These are phyloP conservation scores for Xylariaceae sp. DNA, from an alignment of 2,329 filamentous ascomycete genomes.

Conservation along the genomic window DNA sequence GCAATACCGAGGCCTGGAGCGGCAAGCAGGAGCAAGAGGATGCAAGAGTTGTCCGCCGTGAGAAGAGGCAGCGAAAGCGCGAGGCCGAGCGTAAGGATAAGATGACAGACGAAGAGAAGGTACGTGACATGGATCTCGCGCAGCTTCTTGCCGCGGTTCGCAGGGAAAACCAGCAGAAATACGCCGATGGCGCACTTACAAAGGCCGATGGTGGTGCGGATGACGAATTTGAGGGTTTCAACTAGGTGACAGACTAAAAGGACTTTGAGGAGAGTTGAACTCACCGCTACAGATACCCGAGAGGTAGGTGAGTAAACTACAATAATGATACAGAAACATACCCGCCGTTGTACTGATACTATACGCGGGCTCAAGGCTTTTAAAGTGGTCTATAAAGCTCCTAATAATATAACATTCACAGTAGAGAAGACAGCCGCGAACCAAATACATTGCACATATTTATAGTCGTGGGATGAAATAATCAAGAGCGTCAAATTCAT, in stretches of 20 bases:
- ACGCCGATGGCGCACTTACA: slow-evolving; percentile 29
- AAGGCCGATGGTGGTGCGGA: slow-evolving; percentile 32
- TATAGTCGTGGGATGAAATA: not conserved
- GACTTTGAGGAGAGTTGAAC: not conserved
- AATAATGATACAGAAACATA: not conserved
- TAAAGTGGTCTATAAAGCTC: no score
- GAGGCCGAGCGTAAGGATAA: slow-evolving; percentile 59
- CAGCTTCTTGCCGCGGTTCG: slow-evolving; percentile 62
- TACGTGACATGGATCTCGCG: slow-evolving; percentile 59
- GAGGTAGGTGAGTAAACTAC: not conserved
- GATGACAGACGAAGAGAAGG: slow-evolving; percentile 68
- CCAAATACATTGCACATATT: not conserved
- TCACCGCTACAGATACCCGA: slow-evolving; percentile 8
- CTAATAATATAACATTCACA: not conserved
- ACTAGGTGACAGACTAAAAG: slow-evolving; percentile 24
- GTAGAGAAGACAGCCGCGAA: not conserved
- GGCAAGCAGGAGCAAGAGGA: slow-evolving; percentile 64
- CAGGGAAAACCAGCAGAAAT: slow-evolving; percentile 49
- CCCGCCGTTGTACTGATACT: not conserved
- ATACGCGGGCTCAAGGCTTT: not conserved
- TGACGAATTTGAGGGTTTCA: slow-evolving; percentile 59
- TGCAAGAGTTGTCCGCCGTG: slow-evolving; percentile 55
- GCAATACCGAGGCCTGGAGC: slow-evolving; percentile 69
- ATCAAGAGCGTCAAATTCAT: not conserved
- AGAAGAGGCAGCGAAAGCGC: slow-evolving; percentile 60